Conservation (phyloP, 2,329 filamentous ascomycete genomes). For the Trichoderma endophyticum region DNA sequence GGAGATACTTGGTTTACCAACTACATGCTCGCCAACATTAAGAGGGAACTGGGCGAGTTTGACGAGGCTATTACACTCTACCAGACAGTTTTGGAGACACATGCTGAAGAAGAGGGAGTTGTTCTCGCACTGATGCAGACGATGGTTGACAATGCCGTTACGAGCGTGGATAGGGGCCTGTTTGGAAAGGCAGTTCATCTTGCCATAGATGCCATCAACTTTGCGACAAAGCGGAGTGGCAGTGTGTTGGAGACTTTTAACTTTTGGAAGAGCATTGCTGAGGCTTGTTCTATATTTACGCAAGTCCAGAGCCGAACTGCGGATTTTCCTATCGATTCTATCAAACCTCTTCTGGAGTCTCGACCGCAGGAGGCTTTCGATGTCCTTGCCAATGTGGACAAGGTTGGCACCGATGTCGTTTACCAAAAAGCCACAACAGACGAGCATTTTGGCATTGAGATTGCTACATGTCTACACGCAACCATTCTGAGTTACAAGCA, state of each 20-base stretch:
- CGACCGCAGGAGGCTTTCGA: constrained; percentile 56
- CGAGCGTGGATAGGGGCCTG: constrained; percentile 74
- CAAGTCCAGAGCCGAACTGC: constrained; percentile 66
- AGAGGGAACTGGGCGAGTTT: constrained; percentile 85
- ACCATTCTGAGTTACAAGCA: constrained; percentile 84
- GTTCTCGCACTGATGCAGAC: constrained; percentile 85
- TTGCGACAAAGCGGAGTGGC: constrained; percentile 60
- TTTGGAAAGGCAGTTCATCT: constrained; percentile 79
- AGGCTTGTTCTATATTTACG: constrained; percentile 82
- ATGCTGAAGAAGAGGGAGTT: constrained; percentile 78
- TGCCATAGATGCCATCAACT: constrained; percentile 65
- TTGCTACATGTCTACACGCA: constrained; percentile 63
- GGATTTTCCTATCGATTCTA: constrained; percentile 58
- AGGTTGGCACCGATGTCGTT: constrained; percentile 46
- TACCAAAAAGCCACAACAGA: constrained; percentile 44
- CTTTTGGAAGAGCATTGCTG: constrained; percentile 88
- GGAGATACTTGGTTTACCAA: constrained; percentile 90
- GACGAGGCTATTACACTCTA: constrained; percentile 80
- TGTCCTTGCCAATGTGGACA: constrained; percentile 67
- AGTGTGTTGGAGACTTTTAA: constrained; percentile 75
- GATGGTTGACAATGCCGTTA: constrained; percentile 75
- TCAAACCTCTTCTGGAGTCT: constrained; percentile 57
- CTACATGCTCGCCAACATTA: constrained; percentile 95
- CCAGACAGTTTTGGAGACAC: constrained; percentile 63
- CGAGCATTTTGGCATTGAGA: constrained; percentile 46